A percentile compares a stretch with the other conserved stretches of the same genome.
Evolutionary conservation across 2,329 filamentous ascomycete genomes (phyloP).

Genomic region (Sordariomycetes sp.): DNA sequence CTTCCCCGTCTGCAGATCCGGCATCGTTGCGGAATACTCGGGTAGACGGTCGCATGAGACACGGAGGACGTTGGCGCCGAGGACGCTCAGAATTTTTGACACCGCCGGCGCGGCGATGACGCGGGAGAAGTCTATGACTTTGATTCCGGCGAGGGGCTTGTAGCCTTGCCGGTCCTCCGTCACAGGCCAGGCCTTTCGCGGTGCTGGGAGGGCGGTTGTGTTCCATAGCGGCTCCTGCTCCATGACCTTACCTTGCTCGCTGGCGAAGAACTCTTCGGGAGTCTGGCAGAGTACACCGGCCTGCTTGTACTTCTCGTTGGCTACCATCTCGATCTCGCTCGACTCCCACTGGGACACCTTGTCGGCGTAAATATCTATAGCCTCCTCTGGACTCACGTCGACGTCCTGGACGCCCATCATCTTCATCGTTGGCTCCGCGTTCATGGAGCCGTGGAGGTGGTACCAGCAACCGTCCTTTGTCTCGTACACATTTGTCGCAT

Average conservation of each 20-base stretch:
- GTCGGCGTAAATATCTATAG: constrained; percentile 10
- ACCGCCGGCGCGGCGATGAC: constrained; percentile 34
- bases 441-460: constrained; percentile 11
- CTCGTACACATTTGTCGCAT: constrained; percentile 11
- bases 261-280: constrained; percentile 12
- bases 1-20: constrained; percentile 36
- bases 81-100: constrained; percentile 24
- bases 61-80: constrained; percentile 32
- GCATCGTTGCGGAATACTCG: constrained; percentile 24
- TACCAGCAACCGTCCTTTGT: constrained; percentile 10
- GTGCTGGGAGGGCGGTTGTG: constrained; percentile 9
- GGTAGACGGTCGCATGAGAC: constrained; percentile 23
- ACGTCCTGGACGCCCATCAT: constrained; percentile 8
- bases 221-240: constrained; percentile 9
- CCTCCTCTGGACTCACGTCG: constrained; percentile 10
- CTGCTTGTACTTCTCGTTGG: constrained; percentile 12
- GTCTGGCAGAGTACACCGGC: constrained; percentile 14
- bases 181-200: constrained; percentile 26
- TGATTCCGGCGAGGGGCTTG: constrained; percentile 30
- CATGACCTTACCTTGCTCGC: constrained; percentile 13
- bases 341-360: constrained; percentile 9
- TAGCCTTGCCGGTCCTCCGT: constrained; percentile 13
- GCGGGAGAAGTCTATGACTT: constrained; percentile 30
- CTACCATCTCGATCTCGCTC: constrained; percentile 10
- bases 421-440: constrained; percentile 8